phyloP scores from a whole-genome alignment of 2,329 filamentous ascomycete species.

The Cordyceps cicadae region DNA sequence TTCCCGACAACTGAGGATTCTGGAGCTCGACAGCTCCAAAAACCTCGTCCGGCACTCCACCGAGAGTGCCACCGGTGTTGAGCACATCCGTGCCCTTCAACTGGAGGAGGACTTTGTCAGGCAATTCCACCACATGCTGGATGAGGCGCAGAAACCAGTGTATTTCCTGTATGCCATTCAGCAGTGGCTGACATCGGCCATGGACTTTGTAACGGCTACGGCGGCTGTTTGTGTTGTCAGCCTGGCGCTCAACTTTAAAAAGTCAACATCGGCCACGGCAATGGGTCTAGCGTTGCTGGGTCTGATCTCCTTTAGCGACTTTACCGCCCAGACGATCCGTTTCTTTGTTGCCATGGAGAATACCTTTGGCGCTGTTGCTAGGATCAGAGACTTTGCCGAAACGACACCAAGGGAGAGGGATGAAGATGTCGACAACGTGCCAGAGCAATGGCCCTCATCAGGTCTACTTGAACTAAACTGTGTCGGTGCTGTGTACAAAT shows the following conservation, averaged over 20 bases:
- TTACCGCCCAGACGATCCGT: conserved; percentile 19
- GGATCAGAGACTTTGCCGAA: not conserved
- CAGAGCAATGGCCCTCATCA: not conserved
- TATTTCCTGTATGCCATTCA: conserved; percentile 48
- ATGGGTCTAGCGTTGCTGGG: conserved; percentile 14
- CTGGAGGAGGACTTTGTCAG: conserved; percentile 37
- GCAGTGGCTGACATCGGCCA: conserved; percentile 42
- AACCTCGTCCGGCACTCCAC: conserved; percentile 27
- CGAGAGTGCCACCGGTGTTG: conserved; percentile 37
- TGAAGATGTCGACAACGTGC: not conserved
- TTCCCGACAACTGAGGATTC: conserved; percentile 27
- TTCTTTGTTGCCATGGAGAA: conserved; percentile 17
- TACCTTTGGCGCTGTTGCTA: conserved; percentile 1
- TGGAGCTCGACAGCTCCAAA: conserved; percentile 28
- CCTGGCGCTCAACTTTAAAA: conserved; percentile 26
- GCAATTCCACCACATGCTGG: conserved; percentile 37
- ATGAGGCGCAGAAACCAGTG: conserved; percentile 44
- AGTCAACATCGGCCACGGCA: not conserved
- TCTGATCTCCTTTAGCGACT: conserved; percentile 20
- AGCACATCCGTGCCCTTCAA: conserved; percentile 44
- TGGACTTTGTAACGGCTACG: conserved; percentile 37
- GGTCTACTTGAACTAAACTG: not conserved
- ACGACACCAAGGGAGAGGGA: not conserved
- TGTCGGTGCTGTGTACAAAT: conserved; percentile 3
- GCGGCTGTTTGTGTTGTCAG: conserved; percentile 37